A percentile compares a stretch with the other conserved stretches of the same genome.
phyloP scores from a whole-genome alignment of 202 grass and related monocot genomes.

The Dendrocalamus latiflorus region DNA sequence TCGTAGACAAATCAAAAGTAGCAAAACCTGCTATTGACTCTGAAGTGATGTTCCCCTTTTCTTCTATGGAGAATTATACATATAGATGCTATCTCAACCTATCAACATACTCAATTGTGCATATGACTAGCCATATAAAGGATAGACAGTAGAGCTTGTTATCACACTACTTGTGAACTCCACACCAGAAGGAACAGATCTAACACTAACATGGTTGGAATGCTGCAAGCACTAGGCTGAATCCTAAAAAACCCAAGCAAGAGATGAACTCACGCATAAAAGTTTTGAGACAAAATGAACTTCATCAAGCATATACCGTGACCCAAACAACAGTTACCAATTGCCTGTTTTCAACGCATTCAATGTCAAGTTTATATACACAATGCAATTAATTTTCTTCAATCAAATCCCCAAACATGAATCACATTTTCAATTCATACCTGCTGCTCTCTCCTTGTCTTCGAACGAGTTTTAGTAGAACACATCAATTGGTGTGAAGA shows the following conservation, averaged over 20 bases:
- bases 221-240: neutral
- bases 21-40: neutral
- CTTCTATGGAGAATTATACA: neutral
- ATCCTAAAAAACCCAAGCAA: neutral
- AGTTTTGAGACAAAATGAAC: neutral
- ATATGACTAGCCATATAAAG: slow-evolving; percentile 2
- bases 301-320: neutral
- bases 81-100: neutral
- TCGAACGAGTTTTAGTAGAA: too few relatives aligned
- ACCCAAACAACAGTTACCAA: neutral
- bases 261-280: neutral
- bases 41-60: neutral
- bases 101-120: neutral
- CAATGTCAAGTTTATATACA: neutral
- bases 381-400: too few relatives aligned
- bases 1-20: slow-evolving; percentile 9
- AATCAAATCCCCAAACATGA: too few relatives aligned
- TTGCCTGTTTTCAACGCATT: neutral
- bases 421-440: too few relatives aligned
- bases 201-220: neutral
- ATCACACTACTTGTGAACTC: neutral
- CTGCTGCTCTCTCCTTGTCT: too few relatives aligned
- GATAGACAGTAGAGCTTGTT: neutral
- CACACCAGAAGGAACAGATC: neutral
- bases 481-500: too few relatives aligned